phyloP scores from a whole-genome alignment of 345 rosid genomes.

The Cardiospermum halicacabum region DNA sequence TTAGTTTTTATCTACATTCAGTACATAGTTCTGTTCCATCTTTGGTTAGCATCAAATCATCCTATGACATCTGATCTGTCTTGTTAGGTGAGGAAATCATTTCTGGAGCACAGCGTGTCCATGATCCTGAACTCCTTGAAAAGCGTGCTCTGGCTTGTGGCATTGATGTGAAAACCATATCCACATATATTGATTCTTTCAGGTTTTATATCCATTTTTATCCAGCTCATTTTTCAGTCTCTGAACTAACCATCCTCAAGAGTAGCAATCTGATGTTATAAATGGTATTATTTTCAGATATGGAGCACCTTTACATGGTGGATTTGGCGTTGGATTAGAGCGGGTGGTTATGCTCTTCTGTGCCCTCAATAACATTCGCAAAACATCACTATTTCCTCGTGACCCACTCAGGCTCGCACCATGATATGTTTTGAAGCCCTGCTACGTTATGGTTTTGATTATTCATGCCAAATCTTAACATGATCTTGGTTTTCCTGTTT shows the following conservation, averaged over 20 bases:
- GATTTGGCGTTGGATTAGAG: conserved; percentile 83
- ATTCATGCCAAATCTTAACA: neutral
- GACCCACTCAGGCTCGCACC: conserved; percentile 79
- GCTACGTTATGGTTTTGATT: neutral
- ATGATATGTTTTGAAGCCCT: conserved; percentile 19
- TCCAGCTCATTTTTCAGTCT: too few species aligned
- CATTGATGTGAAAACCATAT: conserved; percentile 69
- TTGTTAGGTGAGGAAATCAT: conserved; percentile 89
- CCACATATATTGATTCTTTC: conserved; percentile 79
- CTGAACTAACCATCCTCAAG: neutral
- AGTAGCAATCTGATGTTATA: neutral
- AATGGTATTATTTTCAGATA: conserved; percentile 42
- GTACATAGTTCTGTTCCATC: neutral
- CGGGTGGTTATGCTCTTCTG: conserved; percentile 87
- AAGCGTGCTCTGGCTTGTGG: conserved; percentile 69
- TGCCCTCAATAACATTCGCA: conserved; percentile 69
- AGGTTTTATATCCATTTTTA: conserved; percentile 36
- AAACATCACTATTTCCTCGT: conserved; percentile 81
- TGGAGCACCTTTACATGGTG: conserved; percentile 91
- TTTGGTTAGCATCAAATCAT: conserved; percentile 1
- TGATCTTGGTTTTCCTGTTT: neutral
- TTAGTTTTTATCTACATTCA: neutral
- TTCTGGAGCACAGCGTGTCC: conserved; percentile 95
- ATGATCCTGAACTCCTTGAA: conserved; percentile 62
- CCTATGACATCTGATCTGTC: conserved; percentile 5